These are phyloP conservation scores for Lipomyces anomalus DNA, from an alignment of 805 yeast genomes.

Conservation along the genomic window DNA sequence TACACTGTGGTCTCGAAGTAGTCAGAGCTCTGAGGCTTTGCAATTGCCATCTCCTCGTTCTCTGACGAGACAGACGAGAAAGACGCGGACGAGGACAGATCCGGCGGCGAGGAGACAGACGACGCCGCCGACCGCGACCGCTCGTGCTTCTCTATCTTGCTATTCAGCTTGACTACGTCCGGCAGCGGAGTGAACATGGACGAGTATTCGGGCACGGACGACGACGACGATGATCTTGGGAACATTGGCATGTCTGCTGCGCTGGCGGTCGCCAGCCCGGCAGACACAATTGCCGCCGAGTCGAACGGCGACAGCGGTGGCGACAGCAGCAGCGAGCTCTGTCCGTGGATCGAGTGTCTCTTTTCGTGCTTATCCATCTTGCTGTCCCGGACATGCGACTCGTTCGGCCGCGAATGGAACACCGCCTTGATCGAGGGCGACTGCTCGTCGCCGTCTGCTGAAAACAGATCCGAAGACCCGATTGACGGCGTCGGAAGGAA, in stretches of 20 bases:
- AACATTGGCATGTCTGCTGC: constrained; percentile 1
- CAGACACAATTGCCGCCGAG: not conserved
- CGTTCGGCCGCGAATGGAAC: not conserved
- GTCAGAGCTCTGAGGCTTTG: constrained; percentile 1
- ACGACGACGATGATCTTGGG: not conserved
- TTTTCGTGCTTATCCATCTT: not conserved
- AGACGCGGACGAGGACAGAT: not conserved
- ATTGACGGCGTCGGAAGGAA: constrained; percentile 18
- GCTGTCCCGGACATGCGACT: not conserved
- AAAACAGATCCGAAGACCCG: constrained; percentile 8
- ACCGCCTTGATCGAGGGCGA: not conserved
- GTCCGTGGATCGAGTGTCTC: not conserved
- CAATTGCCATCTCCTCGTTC: not conserved
- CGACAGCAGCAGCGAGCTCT: constrained; percentile 10
- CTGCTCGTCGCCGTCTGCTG: not conserved
- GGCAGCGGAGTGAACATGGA: not conserved
- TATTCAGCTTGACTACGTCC: not conserved
- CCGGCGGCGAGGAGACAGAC: constrained; percentile 2
- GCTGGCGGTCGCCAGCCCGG: constrained; percentile 4
- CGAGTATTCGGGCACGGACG: not conserved
- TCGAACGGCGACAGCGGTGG: constrained; percentile 21
- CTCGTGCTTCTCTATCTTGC: too few relatives aligned
- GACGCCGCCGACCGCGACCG: not conserved
- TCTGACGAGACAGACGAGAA: not conserved
- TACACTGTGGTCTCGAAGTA: constrained; percentile 13